These are phyloP conservation scores for Ceratobasidium theobromae DNA, from an alignment of 1,284 basidiomycete species.

Conservation along the genomic window DNA sequence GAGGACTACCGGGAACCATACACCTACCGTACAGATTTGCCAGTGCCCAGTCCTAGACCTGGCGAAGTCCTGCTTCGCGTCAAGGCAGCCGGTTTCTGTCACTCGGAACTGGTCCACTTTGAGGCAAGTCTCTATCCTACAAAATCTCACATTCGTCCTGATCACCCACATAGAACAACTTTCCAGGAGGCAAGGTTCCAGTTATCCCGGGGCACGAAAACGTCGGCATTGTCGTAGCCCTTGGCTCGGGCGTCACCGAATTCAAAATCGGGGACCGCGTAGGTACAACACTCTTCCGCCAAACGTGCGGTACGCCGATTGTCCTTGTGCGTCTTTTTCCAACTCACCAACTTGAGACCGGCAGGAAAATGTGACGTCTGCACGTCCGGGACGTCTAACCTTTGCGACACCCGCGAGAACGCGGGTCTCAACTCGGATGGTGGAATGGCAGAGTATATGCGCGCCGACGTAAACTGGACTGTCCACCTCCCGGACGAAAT, in stretches of 20 bases:
- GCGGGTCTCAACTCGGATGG: slow-evolving; percentile 28
- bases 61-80: background rate
- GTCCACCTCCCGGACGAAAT: slow-evolving; percentile 36
- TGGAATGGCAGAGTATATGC: slow-evolving; percentile 34
- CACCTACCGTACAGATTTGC: background rate
- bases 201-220: background rate
- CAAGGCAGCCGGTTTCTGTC: background rate
- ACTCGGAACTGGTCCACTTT: background rate
- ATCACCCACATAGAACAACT: background rate
- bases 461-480: slow-evolving; percentile 29
- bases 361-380: slow-evolving; percentile 30
- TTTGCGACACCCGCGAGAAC: background rate
- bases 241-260: background rate
- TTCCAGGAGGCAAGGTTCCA: background rate
- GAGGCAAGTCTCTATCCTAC: background rate
- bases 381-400: background rate
- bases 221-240: background rate
- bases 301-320: background rate
- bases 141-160: background rate
- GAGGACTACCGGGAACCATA: background rate
- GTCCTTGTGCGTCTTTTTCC: background rate
- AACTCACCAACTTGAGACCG: no score
- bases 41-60: background rate
- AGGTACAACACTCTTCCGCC: background rate
- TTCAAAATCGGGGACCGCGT: background rate